Evolutionary conservation across 257 asterid species (phyloP).

Genomic region (Nicotiana attenuata): DNA sequence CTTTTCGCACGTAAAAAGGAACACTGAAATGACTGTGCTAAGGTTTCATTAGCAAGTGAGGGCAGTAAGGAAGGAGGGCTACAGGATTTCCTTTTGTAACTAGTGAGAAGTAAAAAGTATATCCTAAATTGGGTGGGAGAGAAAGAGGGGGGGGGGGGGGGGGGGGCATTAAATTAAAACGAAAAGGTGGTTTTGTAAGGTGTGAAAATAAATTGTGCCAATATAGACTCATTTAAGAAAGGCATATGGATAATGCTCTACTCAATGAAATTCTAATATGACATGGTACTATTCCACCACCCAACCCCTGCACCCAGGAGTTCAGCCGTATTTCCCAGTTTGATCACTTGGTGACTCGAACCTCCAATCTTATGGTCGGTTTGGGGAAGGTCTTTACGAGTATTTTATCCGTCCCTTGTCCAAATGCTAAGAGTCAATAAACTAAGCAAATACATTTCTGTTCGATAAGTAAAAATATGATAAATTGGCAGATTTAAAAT

Average conservation of each 20-base stretch:
- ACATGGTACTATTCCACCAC: neutral
- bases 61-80: neutral
- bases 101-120: neutral
- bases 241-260: neutral
- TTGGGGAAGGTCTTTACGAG: neutral
- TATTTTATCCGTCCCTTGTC: neutral
- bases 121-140: neutral
- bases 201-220: neutral
- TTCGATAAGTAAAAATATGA: neutral
- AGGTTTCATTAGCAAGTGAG: neutral
- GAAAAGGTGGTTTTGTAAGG: neutral
- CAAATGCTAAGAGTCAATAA: neutral
- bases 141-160: too few relatives aligned
- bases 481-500: neutral
- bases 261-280: neutral
- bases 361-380: neutral
- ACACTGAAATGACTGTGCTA: neutral
- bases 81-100: neutral
- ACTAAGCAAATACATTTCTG: neutral
- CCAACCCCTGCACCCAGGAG: neutral
- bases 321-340: neutral
- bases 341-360: neutral
- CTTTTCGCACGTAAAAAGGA: neutral
- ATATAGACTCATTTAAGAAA: neutral
- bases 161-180: neutral